These are phyloP conservation scores for Fusarium falciforme DNA, from an alignment of 2,329 filamentous ascomycete species.

Conservation along the genomic window DNA sequence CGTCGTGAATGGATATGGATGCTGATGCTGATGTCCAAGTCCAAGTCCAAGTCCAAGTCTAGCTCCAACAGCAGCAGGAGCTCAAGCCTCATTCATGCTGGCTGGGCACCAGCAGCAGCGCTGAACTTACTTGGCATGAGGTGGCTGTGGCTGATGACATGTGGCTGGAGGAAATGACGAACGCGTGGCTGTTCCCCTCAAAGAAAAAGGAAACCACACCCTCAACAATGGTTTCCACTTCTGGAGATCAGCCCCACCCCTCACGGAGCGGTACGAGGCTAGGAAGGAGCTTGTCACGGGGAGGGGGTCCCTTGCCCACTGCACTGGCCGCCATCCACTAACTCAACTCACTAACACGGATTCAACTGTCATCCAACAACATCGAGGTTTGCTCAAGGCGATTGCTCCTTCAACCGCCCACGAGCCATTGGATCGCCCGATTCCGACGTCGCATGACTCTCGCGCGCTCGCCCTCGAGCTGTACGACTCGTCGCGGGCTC, in stretches of 20 bases:
- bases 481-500: conserved; percentile 9
- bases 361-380: conserved; percentile 21
- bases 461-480: neutral
- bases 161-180: conserved; percentile 32
- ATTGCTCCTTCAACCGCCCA: neutral
- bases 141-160: neutral
- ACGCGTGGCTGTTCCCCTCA: conserved; percentile 20
- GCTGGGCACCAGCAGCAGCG: conserved; percentile 7
- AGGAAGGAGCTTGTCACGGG: conserved; percentile 28
- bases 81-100: conserved; percentile 24
- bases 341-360: conserved; percentile 38
- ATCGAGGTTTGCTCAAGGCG: conserved; percentile 13
- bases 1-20: conserved; percentile 2
- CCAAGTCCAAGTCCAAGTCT: neutral
- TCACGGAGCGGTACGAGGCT: conserved; percentile 9
- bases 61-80: conserved; percentile 20
- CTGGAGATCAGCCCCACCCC: conserved; percentile 3
- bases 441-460: conserved; percentile 23
- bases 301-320: conserved; percentile 20
- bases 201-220: neutral
- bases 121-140: conserved; percentile 12
- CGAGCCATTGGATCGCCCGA: conserved; percentile 21
- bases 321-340: conserved; percentile 21
- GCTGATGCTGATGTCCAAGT: conserved; percentile 17
- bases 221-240: neutral